Evolutionary conservation across 116 monocot species (phyloP).

Genomic region (Thalassia testudinum): DNA sequence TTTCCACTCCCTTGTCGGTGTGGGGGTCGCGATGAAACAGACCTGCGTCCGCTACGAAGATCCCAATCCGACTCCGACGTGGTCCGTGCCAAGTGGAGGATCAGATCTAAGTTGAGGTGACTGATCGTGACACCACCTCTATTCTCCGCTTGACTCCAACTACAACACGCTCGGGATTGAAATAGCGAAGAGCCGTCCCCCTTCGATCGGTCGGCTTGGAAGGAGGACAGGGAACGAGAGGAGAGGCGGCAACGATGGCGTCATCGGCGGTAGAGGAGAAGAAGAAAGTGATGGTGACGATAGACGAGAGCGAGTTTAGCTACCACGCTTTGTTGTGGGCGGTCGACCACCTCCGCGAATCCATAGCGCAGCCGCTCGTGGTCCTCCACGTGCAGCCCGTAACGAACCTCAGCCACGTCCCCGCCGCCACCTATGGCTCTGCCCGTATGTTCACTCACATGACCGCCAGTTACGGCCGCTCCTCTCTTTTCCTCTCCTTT

Average conservation of each 20-base stretch:
- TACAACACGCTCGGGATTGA: no score
- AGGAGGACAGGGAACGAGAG: no score
- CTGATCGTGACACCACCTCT: no score
- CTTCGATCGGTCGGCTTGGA: no score
- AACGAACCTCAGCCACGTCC: conserved; percentile 18
- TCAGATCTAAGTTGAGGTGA: no score
- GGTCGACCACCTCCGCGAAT: conserved; percentile 19
- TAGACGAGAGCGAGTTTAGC: conserved; percentile 49
- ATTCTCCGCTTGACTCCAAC: no score
- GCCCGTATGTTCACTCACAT: conserved; percentile 25
- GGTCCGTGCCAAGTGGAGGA: no score
- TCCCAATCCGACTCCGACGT: no score
- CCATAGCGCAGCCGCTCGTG: conserved; percentile 18
- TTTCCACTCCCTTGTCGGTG: no score
- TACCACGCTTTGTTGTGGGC: conserved; percentile 33
- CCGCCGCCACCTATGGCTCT: conserved; percentile 32
- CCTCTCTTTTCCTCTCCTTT: not conserved
- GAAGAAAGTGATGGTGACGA: conserved; percentile 34
- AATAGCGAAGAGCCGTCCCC: no score
- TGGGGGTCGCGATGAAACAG: no score
- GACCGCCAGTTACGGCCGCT: conserved; percentile 8
- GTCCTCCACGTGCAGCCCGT: conserved; percentile 30
- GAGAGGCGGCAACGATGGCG: not conserved
- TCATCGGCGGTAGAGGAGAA: not conserved
- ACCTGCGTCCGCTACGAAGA: no score